Evolutionary conservation across 805 yeast species (phyloP), one percentile per base, ranked within the genome.

Genomic region (Kurtzmaniella cleridarum): DNA sequence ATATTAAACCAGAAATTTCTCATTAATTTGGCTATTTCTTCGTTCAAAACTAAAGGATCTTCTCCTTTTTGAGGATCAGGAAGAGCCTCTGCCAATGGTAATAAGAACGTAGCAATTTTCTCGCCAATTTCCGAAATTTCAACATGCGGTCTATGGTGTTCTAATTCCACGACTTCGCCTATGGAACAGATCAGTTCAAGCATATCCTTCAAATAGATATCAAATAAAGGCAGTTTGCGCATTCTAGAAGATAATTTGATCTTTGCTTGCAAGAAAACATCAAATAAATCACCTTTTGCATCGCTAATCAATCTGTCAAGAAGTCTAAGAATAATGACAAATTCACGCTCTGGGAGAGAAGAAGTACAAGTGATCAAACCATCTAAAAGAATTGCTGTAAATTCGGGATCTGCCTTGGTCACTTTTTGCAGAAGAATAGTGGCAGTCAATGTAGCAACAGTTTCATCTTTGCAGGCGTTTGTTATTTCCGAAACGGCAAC

Each of bases 1-100:
- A 93, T 69, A 53, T 91, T 93, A 59, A 87, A 88, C 99, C 99
- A 93, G 32, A 88, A 79, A 59, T 93, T 84, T 53, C 95, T 75
- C 67, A 91, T 87, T 42, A 81, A 65, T 34, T 74, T 71, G 35
- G 79, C 64, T 1, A 78, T 64, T 2, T 64, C 65, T 30, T 76
- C 75, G 7, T 55, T 49, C 13, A 63, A 61, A 16, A 52, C 47
- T 57, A 51, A 72, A 0, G 84, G 78, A 4, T 54, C 48, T 23
- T 71, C 70, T 23, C 57, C 60, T 11, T 33, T 41, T 27, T 68
- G 66, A 5, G 72, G 67, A 28, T 66, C 62, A 3, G 96, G 96
- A 40, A 90, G 62, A 30, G 90, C 60, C 17, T 68, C 70, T 0
- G 97, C 93, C 43, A 91, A 69, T 0, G 96, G 96, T 30, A 69